phyloP scores from a whole-genome alignment of 495 filamentous ascomycete genomes.

The Oidiodendron maius region DNA sequence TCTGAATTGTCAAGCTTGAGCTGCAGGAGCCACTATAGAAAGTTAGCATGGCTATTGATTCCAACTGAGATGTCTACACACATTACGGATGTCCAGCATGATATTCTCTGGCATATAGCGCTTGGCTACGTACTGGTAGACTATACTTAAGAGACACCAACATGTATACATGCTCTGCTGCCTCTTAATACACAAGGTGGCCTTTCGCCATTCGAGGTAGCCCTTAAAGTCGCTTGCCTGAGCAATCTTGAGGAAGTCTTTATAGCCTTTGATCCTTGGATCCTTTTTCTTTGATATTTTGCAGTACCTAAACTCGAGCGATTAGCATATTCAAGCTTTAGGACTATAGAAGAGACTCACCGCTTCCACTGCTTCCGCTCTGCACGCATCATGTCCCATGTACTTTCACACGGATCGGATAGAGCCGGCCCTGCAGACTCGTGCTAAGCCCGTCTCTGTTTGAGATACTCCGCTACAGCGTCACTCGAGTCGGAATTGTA shows the following conservation, averaged over 20 bases:
- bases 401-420: conserved; percentile 2
- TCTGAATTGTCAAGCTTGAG: conserved; percentile 9
- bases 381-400: conserved; percentile 1
- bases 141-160: conserved; percentile 5
- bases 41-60: background rate
- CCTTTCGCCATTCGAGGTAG: conserved; percentile 3
- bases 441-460: background rate
- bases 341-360: conserved; percentile 4
- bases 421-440: background rate
- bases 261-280: background rate
- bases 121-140: background rate
- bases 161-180: conserved; percentile 3
- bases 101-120: conserved; percentile 6
- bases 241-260: background rate
- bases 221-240: conserved; percentile 4
- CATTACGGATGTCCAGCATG: conserved; percentile 9
- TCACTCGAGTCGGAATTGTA: conserved; percentile 5
- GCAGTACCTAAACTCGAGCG: background rate
- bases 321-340: background rate
- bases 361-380: conserved; percentile 1
- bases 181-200: conserved; percentile 8
- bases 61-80: background rate
- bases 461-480: conserved; percentile 1
- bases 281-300: background rate
- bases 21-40: conserved; percentile 5